Conservation (phyloP, 192 early-diverging fungal genomes). For the Podila minutissima region DNA sequence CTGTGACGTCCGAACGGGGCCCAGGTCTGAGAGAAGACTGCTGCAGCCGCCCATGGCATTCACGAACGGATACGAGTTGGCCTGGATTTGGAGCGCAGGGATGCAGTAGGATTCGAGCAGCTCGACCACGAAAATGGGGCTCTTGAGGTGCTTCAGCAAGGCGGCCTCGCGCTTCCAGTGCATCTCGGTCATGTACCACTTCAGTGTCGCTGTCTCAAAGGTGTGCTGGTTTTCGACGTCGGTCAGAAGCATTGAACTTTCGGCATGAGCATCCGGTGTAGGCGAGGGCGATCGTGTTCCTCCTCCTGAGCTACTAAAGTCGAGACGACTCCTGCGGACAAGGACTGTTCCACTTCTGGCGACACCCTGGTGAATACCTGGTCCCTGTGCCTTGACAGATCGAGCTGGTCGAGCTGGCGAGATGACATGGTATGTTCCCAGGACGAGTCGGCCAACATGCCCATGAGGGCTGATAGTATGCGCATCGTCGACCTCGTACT, state of each 20-base stretch:
- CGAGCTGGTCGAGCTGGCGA: conserved; percentile 34
- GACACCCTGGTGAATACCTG: conserved; percentile 1
- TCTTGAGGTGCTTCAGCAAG: conserved; percentile 40
- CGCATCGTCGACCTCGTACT: conserved; percentile 39
- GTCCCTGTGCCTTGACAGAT: conserved; percentile 22
- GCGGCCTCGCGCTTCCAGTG: conserved; percentile 52
- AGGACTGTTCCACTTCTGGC: conserved; percentile 41
- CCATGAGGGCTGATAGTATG: conserved; percentile 43
- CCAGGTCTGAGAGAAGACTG: conserved; percentile 29
- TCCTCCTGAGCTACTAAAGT: background rate
- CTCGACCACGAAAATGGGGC: conserved; percentile 49
- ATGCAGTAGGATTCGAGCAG: conserved; percentile 42
- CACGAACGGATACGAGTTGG: conserved; percentile 40
- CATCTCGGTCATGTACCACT: conserved; percentile 49
- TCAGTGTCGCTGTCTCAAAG: conserved; percentile 33
- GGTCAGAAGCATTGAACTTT: conserved; percentile 45
- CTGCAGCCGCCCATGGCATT: conserved; percentile 43
- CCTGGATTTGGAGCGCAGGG: conserved; percentile 36
- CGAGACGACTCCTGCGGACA: conserved; percentile 23
- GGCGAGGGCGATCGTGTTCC: background rate
- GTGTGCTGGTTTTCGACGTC: conserved; percentile 49
- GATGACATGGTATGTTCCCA: conserved; percentile 42
- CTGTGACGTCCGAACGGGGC: conserved; percentile 25
- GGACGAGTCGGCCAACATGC: conserved; percentile 21
- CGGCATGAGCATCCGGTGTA: conserved; percentile 6